Percentiles rank a stretch among this genome's conserved stretches.
These are phyloP conservation scores for Ophiostoma montium DNA, from an alignment of 2,329 filamentous ascomycete genomes.

Conservation along the genomic window DNA sequence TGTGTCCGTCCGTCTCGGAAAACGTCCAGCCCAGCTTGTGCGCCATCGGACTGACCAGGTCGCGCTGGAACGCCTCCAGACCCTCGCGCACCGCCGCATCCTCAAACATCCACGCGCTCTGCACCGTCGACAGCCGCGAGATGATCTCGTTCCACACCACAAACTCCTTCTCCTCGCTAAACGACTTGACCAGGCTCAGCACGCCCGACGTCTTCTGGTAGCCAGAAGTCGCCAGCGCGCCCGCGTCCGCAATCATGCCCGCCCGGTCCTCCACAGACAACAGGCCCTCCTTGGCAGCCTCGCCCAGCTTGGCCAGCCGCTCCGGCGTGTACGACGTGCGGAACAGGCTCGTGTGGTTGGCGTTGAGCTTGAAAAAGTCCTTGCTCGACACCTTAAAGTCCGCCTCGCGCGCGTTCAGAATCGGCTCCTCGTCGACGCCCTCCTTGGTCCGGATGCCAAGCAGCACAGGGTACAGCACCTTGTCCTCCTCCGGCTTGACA, in stretches of 20 bases:
- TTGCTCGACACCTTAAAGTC: slow-evolving; percentile 63
- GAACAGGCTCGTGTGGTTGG: slow-evolving; percentile 86
- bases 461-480: slow-evolving; percentile 79
- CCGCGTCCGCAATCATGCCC: slow-evolving; percentile 88
- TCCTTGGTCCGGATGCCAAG: slow-evolving; percentile 71
- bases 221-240: slow-evolving; percentile 74
- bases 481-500: slow-evolving; percentile 83
- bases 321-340: slow-evolving; percentile 76
- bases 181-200: slow-evolving; percentile 70
- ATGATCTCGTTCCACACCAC: slow-evolving; percentile 93
- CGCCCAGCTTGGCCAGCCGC: slow-evolving; percentile 72
- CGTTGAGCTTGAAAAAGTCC: slow-evolving; percentile 94
- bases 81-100: slow-evolving; percentile 58
- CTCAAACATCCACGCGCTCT: slow-evolving; percentile 80
- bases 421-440: slow-evolving; percentile 65
- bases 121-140: slow-evolving; percentile 61
- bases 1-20: slow-evolving; percentile 69
- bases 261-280: slow-evolving; percentile 82
- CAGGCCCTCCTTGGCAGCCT: slow-evolving; percentile 68
- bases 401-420: slow-evolving; percentile 55
- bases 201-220: slow-evolving; percentile 90
- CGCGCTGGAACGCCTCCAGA: slow-evolving; percentile 69
- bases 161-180: slow-evolving; percentile 73
- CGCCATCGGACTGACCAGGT: slow-evolving; percentile 63
- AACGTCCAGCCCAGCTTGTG: slow-evolving; percentile 85